phyloP scores from a whole-genome alignment of 768 basidiomycete genomes.

The Suillus discolor region DNA sequence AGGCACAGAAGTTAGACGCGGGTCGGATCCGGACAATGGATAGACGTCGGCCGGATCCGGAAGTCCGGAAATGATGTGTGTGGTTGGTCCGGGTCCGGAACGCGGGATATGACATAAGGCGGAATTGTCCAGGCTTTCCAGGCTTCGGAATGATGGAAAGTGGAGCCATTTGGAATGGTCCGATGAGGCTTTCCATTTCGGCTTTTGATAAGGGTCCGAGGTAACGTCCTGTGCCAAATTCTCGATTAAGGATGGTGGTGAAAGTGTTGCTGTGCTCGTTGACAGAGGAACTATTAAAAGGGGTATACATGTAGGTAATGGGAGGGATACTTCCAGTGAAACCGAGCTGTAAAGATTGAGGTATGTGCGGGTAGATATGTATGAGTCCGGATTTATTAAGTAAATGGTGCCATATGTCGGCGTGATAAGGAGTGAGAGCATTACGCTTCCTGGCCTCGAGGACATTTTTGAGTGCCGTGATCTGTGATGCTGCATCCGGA shows the following conservation, averaged over 20 bases:
- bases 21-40: no score
- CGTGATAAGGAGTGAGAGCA: not conserved
- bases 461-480: constrained; percentile 12
- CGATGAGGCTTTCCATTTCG: constrained; percentile 15
- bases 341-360: not conserved
- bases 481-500: constrained; percentile 38
- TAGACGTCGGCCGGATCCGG: no score
- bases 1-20: no score
- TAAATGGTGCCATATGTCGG: not conserved
- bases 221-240: not conserved
- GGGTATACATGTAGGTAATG: no score
- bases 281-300: not conserved
- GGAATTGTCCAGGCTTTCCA: constrained; percentile 32
- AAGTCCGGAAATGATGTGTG: no score
- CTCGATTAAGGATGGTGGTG: not conserved
- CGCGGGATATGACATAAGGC: no score
- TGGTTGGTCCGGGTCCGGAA: no score
- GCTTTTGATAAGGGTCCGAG: not conserved
- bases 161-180: constrained; percentile 20
- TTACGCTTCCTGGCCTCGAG: constrained; percentile 3
- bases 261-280: not conserved
- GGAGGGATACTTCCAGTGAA: not conserved
- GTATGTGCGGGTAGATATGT: not conserved
- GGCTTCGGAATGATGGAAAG: constrained; percentile 38
- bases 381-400: not conserved